phyloP scores from a whole-genome alignment of 208 protist genomes.

The Histomonas meleagridis region DNA sequence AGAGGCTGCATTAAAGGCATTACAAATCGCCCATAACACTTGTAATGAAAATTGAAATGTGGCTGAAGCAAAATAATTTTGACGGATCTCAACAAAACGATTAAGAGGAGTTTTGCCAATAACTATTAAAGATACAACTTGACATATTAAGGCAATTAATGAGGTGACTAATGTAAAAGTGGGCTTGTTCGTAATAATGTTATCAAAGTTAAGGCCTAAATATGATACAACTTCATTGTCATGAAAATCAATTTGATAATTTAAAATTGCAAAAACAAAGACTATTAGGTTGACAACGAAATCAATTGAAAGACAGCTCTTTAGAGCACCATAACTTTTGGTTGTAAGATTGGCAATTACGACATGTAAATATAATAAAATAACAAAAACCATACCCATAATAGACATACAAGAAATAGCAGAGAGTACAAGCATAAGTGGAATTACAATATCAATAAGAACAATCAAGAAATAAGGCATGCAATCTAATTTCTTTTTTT shows the following conservation, averaged over 20 bases:
- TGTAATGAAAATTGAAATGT: background rate
- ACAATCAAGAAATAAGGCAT: too few relatives aligned
- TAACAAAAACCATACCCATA: background rate
- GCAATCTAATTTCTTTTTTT: too few relatives aligned
- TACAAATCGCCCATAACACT: background rate
- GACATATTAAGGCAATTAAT: background rate
- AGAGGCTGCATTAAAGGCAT: background rate
- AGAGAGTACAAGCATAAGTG: background rate
- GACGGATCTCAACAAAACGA: background rate
- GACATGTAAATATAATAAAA: background rate
- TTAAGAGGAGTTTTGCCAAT: background rate
- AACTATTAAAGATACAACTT: background rate
- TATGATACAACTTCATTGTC: background rate
- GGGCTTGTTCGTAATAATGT: background rate
- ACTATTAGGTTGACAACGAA: background rate
- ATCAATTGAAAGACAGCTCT: background rate
- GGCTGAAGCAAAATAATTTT: background rate
- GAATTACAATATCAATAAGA: background rate
- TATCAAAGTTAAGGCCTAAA: conserved; percentile 7
- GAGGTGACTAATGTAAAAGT: background rate
- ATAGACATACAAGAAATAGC: background rate
- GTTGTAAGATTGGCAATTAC: background rate
- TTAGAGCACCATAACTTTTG: background rate
- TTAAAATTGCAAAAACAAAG: background rate
- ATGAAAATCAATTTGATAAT: too few relatives aligned